These are phyloP conservation scores for Mimosa pudica DNA, from an alignment of 306 rosid genomes.

Conservation along the genomic window DNA sequence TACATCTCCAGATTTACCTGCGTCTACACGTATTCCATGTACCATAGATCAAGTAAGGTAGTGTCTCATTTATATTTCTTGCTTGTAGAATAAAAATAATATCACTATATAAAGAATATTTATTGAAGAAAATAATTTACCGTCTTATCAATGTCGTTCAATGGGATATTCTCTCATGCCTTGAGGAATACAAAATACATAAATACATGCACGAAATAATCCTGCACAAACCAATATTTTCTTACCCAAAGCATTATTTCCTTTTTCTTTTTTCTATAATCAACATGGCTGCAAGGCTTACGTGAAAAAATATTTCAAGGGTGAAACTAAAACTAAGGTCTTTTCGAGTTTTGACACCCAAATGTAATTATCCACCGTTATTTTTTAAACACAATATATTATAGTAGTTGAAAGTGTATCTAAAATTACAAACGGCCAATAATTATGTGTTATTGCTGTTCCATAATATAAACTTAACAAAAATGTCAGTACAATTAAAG, in stretches of 20 bases:
- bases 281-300: too few relatives aligned
- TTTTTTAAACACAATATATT: too few relatives aligned
- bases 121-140: background rate
- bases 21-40: background rate
- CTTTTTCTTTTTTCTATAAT: too few relatives aligned
- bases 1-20: slow-evolving; percentile 7
- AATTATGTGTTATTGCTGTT: background rate
- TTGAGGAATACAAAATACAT: too few relatives aligned
- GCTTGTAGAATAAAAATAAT: background rate
- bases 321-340: background rate
- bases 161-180: too few relatives aligned
- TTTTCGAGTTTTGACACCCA: background rate
- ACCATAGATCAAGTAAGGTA: background rate
- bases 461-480: background rate
- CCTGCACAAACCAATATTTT: too few relatives aligned
- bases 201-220: too few relatives aligned
- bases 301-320: too few relatives aligned
- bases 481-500: too few relatives aligned
- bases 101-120: background rate
- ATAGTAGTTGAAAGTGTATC: background rate
- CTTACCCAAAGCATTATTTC: background rate
- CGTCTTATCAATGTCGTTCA: too few relatives aligned
- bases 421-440: background rate
- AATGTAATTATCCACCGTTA: background rate
- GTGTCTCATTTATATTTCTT: background rate